Percentiles rank a stretch among this genome's conserved stretches.
Evolutionary conservation across 495 filamentous ascomycete species (phyloP).

Genomic region (Neurospora discreta): DNA sequence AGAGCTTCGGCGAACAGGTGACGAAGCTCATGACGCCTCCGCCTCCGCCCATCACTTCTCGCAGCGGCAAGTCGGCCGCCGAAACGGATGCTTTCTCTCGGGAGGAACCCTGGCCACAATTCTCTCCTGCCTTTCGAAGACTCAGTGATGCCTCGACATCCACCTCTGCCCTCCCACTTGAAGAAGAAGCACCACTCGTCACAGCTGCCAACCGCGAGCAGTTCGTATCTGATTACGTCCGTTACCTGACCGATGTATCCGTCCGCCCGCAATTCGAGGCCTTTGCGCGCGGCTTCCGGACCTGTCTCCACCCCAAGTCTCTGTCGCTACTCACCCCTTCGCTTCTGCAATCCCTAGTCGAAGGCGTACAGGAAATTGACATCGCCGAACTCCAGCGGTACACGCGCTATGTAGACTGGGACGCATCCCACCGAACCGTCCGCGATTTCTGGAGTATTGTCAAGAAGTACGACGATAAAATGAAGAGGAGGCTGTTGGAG

Average conservation of each 20-base stretch:
- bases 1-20: conserved; percentile 48
- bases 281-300: conserved; percentile 71
- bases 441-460: conserved; percentile 77
- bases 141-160: conserved; percentile 3
- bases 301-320: conserved; percentile 57
- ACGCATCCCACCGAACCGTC: conserved; percentile 53
- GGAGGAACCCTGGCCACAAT: conserved; percentile 30
- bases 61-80: background rate
- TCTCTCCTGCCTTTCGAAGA: conserved; percentile 8
- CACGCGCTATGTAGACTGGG: conserved; percentile 71
- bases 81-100: background rate
- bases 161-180: conserved; percentile 18
- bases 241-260: conserved; percentile 69
- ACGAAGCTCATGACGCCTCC: conserved; percentile 35
- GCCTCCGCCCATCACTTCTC: background rate
- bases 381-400: conserved; percentile 55
- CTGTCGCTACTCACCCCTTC: conserved; percentile 59
- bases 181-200: conserved; percentile 48
- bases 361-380: conserved; percentile 72
- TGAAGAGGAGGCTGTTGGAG: conserved; percentile 66
- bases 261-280: conserved; percentile 67
- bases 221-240: conserved; percentile 82
- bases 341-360: conserved; percentile 63
- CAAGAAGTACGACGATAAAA: conserved; percentile 50
- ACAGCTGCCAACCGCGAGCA: conserved; percentile 65